Conservation (phyloP, 257 asterid species). For the Paraleonurus japonicus region DNA sequence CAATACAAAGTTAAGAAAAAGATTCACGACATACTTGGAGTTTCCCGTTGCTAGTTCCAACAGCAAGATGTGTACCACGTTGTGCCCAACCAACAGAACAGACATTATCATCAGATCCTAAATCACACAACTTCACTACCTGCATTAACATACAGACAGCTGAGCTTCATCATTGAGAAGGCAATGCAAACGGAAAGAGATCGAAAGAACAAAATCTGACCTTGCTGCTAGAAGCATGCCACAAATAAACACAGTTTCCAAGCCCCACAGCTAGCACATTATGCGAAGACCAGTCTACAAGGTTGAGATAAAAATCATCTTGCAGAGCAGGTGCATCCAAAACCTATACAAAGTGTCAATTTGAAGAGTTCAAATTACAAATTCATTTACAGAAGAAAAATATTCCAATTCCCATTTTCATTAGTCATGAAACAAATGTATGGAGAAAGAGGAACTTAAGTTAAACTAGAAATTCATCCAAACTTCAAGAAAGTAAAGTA, state of each 20-base stretch:
- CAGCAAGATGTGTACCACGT: constrained; percentile 88
- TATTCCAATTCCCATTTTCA: neutral
- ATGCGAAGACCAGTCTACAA: constrained; percentile 92
- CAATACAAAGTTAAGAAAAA: neutral
- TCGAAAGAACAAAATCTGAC: constrained; percentile 34
- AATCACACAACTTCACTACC: constrained; percentile 91
- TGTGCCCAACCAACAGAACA: constrained; percentile 97
- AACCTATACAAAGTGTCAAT: constrained; percentile 43
- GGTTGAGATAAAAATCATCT: constrained; percentile 94
- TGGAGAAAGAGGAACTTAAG: neutral
- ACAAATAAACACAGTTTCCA: constrained; percentile 85
- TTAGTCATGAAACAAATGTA: neutral
- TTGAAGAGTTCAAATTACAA: neutral
- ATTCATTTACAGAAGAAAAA: neutral
- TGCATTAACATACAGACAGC: constrained; percentile 30
- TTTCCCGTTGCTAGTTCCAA: constrained; percentile 93
- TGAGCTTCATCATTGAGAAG: neutral
- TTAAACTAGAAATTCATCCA: neutral
- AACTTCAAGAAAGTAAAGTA: neutral
- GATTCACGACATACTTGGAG: constrained; percentile 53
- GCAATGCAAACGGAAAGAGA: neutral
- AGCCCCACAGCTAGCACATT: constrained; percentile 92
- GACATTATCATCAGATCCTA: constrained; percentile 79
- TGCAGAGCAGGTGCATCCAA: constrained; percentile 95
- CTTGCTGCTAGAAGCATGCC: constrained; percentile 98